Base-by-base conservation (phyloP, 2,329 filamentous ascomycete species). In the Botrytis paeoniae region DNA sequence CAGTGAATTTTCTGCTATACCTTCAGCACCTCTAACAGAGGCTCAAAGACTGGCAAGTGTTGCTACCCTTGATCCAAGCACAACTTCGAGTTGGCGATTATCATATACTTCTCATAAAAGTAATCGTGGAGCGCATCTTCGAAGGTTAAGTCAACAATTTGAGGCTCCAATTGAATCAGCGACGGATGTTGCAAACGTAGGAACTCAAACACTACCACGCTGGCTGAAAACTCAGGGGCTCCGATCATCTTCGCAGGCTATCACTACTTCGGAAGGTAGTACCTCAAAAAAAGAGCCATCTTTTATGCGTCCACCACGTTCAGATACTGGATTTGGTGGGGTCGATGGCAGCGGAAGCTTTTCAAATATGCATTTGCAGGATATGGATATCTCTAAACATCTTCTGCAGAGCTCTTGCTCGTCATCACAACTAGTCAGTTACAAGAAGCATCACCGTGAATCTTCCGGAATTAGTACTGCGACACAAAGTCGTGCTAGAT, bases 1-100 rank as follows among this genome's bases (percentile, higher is more conserved):
- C 5, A 78, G 76, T 63, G 75, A 75, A 22, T 41, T 78, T 41
- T 72, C 72, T 43, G 62, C 74, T 60, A 74, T 77, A 12, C 78
- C 78, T 64, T 37, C 74, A 22, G 72, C 76, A 35, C 77, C 80
- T 6, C 48, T 75, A 3, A 59, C 80, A 32, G 61, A 74, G 29
- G 76, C 81, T 51, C 74, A 74, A 62, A 73, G 76, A 25, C 68
- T 79, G 48, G 74, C 79, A 60, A 80, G 77, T 74, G 77, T 80
- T 69, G 75, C 59, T 51, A 70, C 76, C 29, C 74, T 73, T 41
- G 54, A 70, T 10, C 61, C 37, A 75, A 70, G 73, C 18, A 48
- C 35, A 9, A 20, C 39, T 51, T 80, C 79, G 61, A 77, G 78
- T 29, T 81, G 80, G 80, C 74, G 80, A 63, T 70, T 81, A 20